Evolutionary conservation across 2,329 filamentous ascomycete genomes (phyloP).

Genomic region (Truncatella angustata): DNA sequence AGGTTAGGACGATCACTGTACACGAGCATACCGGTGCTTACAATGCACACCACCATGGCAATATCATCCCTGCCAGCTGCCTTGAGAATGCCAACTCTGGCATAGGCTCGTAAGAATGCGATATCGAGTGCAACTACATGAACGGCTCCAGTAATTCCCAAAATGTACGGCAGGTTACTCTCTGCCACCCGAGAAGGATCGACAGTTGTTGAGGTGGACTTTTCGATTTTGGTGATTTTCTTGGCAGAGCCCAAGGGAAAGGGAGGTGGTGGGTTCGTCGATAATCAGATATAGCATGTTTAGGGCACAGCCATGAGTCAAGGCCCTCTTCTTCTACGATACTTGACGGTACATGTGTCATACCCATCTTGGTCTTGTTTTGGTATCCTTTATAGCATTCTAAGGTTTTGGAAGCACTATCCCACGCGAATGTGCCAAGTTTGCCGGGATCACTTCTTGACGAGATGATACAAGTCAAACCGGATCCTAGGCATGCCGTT

Average conservation of each 20-base stretch:
- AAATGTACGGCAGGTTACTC: constrained; percentile 4
- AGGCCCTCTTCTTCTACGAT: background rate
- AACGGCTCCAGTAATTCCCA: background rate
- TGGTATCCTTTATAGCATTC: background rate
- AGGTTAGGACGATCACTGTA: constrained; percentile 8
- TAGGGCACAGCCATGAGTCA: background rate
- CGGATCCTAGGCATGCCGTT: background rate
- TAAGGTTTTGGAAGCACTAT: background rate
- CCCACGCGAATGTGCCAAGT: background rate
- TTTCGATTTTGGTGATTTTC: background rate
- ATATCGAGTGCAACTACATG: constrained; percentile 1
- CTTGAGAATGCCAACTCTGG: background rate
- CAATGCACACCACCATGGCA: constrained; percentile 2
- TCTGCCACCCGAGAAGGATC: constrained; percentile 6
- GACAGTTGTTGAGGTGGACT: background rate
- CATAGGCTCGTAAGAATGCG: constrained; percentile 2
- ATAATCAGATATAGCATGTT: background rate
- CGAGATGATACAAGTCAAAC: background rate
- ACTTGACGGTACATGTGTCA: background rate
- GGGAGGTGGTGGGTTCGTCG: background rate
- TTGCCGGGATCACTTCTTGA: background rate
- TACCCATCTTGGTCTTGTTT: background rate
- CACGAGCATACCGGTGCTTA: constrained; percentile 16
- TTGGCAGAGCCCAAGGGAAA: background rate
- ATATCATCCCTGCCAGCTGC: constrained; percentile 5